Evolutionary conservation across 1,284 basidiomycete genomes (phyloP).

Genomic region (Naganishia sp.): DNA sequence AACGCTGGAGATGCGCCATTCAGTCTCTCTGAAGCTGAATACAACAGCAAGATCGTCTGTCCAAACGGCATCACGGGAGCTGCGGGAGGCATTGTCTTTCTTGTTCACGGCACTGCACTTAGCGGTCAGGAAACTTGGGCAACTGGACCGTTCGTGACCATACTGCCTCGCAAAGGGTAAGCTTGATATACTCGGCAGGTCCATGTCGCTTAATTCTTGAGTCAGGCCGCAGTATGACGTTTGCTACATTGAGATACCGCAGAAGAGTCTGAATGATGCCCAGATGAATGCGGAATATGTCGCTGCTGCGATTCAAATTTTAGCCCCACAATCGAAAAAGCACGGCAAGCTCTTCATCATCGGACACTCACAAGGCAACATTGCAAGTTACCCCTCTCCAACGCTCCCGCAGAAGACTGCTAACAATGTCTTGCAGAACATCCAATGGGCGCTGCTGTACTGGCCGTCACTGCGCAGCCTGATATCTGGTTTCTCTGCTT

Average conservation of each 20-base stretch:
- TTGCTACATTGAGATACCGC: constrained; percentile 46
- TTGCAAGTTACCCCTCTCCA: constrained; percentile 10
- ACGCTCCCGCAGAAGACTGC: neutral
- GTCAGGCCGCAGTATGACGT: constrained; percentile 45
- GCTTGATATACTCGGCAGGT: constrained; percentile 34
- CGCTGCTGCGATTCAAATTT: constrained; percentile 41
- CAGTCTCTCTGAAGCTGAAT: constrained; percentile 29
- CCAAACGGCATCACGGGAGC: constrained; percentile 39
- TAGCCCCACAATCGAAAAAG: constrained; percentile 37
- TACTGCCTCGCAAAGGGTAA: constrained; percentile 41
- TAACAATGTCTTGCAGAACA: constrained; percentile 31
- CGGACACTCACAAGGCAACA: constrained; percentile 47
- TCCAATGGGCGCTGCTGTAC: constrained; percentile 46
- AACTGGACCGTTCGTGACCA: constrained; percentile 35
- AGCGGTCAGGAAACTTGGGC: constrained; percentile 35
- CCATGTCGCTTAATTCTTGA: neutral
- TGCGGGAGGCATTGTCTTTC: constrained; percentile 41
- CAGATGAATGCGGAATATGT: constrained; percentile 48
- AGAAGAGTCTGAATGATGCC: constrained; percentile 40
- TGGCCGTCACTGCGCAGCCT: constrained; percentile 40
- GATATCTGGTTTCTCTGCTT: constrained; percentile 41
- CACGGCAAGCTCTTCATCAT: constrained; percentile 46
- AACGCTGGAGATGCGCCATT: constrained; percentile 34
- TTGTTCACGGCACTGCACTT: constrained; percentile 47
- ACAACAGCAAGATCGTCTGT: constrained; percentile 36